A percentile compares a stretch with the other conserved stretches of the same genome.
phyloP scores from a whole-genome alignment of 2,329 filamentous ascomycete genomes.

The Emydomyces testavorans region DNA sequence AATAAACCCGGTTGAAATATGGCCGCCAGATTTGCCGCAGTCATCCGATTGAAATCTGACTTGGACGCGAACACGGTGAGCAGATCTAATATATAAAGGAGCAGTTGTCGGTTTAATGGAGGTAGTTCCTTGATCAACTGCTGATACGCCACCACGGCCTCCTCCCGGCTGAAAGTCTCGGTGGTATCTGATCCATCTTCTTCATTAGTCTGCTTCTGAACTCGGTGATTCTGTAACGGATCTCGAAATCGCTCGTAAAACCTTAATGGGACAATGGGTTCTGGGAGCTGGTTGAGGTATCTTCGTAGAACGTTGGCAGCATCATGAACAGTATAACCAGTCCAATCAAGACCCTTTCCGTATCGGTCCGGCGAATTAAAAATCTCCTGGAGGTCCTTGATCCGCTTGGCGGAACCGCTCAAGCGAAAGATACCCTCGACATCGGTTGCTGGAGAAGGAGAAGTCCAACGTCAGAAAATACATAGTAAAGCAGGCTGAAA shows the following conservation, averaged over 20 bases:
- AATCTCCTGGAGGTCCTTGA: slow-evolving; percentile 83
- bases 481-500: not conserved
- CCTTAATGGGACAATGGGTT: slow-evolving; percentile 89
- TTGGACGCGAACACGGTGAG: slow-evolving; percentile 96
- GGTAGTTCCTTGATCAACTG: slow-evolving; percentile 84
- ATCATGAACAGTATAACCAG: slow-evolving; percentile 95
- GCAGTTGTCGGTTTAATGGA: slow-evolving; percentile 79
- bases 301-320: slow-evolving; percentile 90
- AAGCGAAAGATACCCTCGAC: slow-evolving; percentile 94
- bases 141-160: slow-evolving; percentile 75
- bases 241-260: slow-evolving; percentile 86
- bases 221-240: slow-evolving; percentile 60
- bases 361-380: slow-evolving; percentile 94
- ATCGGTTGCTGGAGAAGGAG: slow-evolving; percentile 61
- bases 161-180: slow-evolving; percentile 60
- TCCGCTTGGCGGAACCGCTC: slow-evolving; percentile 91
- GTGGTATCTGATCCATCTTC: slow-evolving; percentile 56
- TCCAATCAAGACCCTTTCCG: slow-evolving; percentile 93
- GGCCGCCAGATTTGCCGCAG: slow-evolving; percentile 80
- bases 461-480: slow-evolving; percentile 17
- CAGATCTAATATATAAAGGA: slow-evolving; percentile 91
- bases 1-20: slow-evolving; percentile 97
- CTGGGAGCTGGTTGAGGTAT: slow-evolving; percentile 91
- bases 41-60: slow-evolving; percentile 94
- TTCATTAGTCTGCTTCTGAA: slow-evolving; percentile 57